Base-by-base conservation (phyloP, 306 rosid genomes). In the Sicyos baderoa region DNA sequence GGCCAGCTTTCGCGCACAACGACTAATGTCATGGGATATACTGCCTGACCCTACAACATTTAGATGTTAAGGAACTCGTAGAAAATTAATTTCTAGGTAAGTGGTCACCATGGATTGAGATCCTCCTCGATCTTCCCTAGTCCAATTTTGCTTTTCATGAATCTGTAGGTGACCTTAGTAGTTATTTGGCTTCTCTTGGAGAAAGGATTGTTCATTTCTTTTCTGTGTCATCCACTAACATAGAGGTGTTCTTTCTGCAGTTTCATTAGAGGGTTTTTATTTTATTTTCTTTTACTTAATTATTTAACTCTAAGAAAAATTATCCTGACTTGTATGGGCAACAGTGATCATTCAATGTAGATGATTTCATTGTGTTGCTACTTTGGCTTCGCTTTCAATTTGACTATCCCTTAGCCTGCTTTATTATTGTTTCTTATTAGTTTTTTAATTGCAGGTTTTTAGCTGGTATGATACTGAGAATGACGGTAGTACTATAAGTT, bases 371-470 rank as follows among this genome's bases (percentile, higher is more conserved):
- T 4, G 6, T 23, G 37, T 48, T 49, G 54, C 71, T 47, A 66
- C 21, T 50, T 14, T 22, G 71, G 18, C 35, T 42, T 64, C 9
- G n/a, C 4, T 65, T 21, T 45, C 14, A 14, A 45, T 6, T 65
- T 19, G 7, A 9, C 9, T 9, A 49, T 48, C 57, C 3, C 44
- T 15, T 13, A 48, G 37, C 23, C 13, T 47, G 9, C 44, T 48
- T 67, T 4, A 25, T 48, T 48, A 9, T 1, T 49, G 57, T 47
- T 49, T 9, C 72, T 47, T 37, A 67, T 15, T 48, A 15, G 7
- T 67, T 23, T 58, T 67, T 15, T 15, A 47, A 67, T 67, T 48
- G 57, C 57, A 67, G 72, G 54, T 23, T 67, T 60, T 67, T 48
- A 16, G 72, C 25, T 49, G 5, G 45, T 67, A 13, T 67, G 10